A percentile compares a stretch with the other conserved stretches of the same genome.
phyloP scores from a whole-genome alignment of 306 rosid genomes.

The Sphenostylis stenocarpa region DNA sequence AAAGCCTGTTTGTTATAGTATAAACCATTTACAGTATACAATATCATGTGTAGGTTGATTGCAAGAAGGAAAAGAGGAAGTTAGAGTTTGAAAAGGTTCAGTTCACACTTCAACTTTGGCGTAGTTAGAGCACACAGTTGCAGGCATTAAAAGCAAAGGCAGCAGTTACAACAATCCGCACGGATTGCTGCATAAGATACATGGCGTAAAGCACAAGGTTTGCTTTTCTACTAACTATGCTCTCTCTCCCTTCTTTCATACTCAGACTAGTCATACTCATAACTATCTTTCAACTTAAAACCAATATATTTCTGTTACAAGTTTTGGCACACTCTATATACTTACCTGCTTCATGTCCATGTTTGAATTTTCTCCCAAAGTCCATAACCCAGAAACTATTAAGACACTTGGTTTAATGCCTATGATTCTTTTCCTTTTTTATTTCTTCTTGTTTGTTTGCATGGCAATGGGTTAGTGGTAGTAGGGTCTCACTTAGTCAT shows the following conservation, averaged over 20 bases:
- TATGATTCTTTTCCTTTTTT: neutral
- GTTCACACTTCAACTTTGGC: neutral
- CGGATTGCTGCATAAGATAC: neutral
- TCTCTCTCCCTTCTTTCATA: neutral
- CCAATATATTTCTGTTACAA: neutral
- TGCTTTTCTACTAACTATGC: conserved; percentile 18
- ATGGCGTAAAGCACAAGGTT: conserved; percentile 45
- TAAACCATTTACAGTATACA: neutral
- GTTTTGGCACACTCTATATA: neutral
- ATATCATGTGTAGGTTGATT: neutral
- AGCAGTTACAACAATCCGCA: neutral
- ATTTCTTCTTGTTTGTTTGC: neutral
- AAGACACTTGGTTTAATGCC: neutral
- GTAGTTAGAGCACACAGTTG: neutral
- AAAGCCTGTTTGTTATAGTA: conserved; percentile 4
- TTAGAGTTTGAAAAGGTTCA: neutral
- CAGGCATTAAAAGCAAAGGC: conserved; percentile 35
- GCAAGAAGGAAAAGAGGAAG: neutral
- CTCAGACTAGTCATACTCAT: neutral
- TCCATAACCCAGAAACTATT: neutral
- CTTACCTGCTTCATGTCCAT: neutral
- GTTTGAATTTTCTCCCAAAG: neutral
- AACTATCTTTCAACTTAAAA: neutral
- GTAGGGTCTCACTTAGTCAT: conserved; percentile 4
- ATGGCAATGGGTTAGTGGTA: neutral